These are phyloP conservation scores for Fusarium sp. DNA, from an alignment of 2,329 filamentous ascomycete genomes.

Conservation along the genomic window DNA sequence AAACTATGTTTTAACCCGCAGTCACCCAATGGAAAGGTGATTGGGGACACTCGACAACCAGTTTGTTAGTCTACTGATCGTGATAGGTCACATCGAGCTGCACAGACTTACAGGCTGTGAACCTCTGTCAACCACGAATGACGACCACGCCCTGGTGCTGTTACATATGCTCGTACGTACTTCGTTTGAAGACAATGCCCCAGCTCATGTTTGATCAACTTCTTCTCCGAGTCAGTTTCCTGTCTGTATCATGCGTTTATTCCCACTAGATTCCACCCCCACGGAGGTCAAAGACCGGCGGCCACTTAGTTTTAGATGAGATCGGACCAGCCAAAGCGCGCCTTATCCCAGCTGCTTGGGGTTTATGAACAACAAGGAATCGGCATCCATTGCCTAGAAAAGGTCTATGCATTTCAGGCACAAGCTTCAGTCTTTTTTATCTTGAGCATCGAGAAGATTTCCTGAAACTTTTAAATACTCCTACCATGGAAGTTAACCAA, in stretches of 20 bases:
- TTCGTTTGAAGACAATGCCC: slow-evolving; percentile 9
- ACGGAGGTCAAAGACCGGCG: slow-evolving; percentile 42
- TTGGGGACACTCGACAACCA: background rate
- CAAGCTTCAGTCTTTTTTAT: background rate
- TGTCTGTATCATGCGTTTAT: slow-evolving; percentile 28
- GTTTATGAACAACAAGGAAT: background rate
- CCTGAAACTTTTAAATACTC: background rate
- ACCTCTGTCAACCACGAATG: background rate
- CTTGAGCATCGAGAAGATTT: background rate
- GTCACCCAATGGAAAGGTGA: background rate
- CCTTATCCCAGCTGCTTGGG: slow-evolving; percentile 10
- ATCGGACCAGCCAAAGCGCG: slow-evolving; percentile 11
- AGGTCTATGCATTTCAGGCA: background rate
- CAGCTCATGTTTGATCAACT: slow-evolving; percentile 17
- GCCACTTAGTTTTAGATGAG: slow-evolving; percentile 7
- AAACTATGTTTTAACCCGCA: background rate
- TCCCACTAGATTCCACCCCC: slow-evolving; percentile 38
- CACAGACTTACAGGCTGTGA: slow-evolving; percentile 3
- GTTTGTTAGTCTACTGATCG: background rate
- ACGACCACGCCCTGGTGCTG: slow-evolving; percentile 21
- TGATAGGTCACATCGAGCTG: background rate
- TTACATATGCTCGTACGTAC: slow-evolving; percentile 16
- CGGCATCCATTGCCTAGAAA: background rate
- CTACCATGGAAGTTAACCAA: background rate
- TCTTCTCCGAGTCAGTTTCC: slow-evolving; percentile 17